These are phyloP conservation scores for Hevea brasiliensis DNA, from an alignment of 345 rosid species.

Conservation along the genomic window DNA sequence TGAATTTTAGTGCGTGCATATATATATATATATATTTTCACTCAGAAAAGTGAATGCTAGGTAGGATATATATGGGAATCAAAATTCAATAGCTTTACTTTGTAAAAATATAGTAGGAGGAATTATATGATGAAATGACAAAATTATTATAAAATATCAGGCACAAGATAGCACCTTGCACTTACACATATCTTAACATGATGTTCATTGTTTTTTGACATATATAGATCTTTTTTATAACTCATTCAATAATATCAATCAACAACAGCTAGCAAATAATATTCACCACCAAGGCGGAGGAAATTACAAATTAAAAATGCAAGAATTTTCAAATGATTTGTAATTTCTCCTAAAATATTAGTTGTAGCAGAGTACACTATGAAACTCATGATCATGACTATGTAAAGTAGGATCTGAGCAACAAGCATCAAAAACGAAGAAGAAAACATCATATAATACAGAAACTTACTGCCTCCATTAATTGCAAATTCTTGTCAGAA, in stretches of 20 bases:
- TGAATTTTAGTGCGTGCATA: background rate
- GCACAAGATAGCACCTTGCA: slow-evolving; percentile 7
- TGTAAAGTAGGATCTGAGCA: background rate
- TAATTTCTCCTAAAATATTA: too few relatives aligned
- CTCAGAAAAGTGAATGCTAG: slow-evolving; percentile 20
- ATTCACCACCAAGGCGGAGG: too few relatives aligned
- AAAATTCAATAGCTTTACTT: slow-evolving; percentile 21
- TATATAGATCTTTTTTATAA: too few relatives aligned
- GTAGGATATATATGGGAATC: slow-evolving; percentile 3
- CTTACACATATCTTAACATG: background rate
- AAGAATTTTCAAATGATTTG: background rate
- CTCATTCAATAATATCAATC: too few relatives aligned
- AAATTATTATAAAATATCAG: slow-evolving; percentile 12
- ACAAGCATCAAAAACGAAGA: slow-evolving; percentile 1
- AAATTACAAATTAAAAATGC: too few relatives aligned
- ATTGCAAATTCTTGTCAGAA: background rate
- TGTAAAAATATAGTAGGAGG: slow-evolving; percentile 13
- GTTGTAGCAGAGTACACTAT: background rate
- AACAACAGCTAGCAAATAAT: too few relatives aligned
- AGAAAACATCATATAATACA: background rate
- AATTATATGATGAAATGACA: slow-evolving; percentile 12
- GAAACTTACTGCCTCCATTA: too few relatives aligned
- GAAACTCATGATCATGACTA: background rate
- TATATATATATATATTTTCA: slow-evolving; percentile 7
- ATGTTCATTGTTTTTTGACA: too few relatives aligned